These are phyloP conservation scores for Kodamaea jinghongensis DNA, from an alignment of 805 yeast genomes.

Conservation along the genomic window DNA sequence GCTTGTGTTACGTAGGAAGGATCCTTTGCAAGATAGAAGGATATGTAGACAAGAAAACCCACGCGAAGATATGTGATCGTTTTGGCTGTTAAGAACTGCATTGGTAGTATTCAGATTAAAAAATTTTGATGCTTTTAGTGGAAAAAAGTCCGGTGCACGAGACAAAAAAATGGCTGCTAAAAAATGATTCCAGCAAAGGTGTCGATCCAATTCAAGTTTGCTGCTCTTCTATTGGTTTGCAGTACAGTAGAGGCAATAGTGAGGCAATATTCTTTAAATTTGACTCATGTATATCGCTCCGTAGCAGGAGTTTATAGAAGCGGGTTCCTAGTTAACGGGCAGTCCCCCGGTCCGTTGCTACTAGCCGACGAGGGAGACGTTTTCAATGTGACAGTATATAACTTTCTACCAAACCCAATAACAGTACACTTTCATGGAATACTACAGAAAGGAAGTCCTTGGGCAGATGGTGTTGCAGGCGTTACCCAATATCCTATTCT, in stretches of 20 bases:
- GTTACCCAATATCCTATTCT: constrained; percentile 51
- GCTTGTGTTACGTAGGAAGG: constrained; percentile 44
- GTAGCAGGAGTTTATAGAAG: constrained; percentile 35
- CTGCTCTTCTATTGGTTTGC: no score
- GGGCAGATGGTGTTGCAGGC: constrained; percentile 51
- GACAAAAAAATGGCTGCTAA: constrained; percentile 1
- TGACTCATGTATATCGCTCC: constrained; percentile 6
- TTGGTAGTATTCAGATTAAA: constrained; percentile 15
- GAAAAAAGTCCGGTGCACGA: no score
- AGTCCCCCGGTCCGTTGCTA: constrained; percentile 51
- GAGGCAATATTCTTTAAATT: constrained; percentile 7
- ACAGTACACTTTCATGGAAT: constrained; percentile 57
- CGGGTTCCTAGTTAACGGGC: constrained; percentile 39
- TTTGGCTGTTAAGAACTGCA: constrained; percentile 53
- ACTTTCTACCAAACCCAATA: constrained; percentile 36
- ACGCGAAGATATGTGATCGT: constrained; percentile 48
- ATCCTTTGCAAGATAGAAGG: constrained; percentile 48
- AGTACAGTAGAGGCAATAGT: not conserved
- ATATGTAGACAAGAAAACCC: constrained; percentile 39
- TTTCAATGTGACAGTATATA: constrained; percentile 35
- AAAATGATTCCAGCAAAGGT: not conserved
- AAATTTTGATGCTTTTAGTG: not conserved
- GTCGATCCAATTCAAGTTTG: no score
- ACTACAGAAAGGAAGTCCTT: constrained; percentile 43
- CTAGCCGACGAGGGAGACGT: constrained; percentile 33